A percentile compares a stretch with the other conserved stretches of the same genome.
Evolutionary conservation across 768 basidiomycete species (phyloP).

Genomic region (Auricularia auricula-judae): DNA sequence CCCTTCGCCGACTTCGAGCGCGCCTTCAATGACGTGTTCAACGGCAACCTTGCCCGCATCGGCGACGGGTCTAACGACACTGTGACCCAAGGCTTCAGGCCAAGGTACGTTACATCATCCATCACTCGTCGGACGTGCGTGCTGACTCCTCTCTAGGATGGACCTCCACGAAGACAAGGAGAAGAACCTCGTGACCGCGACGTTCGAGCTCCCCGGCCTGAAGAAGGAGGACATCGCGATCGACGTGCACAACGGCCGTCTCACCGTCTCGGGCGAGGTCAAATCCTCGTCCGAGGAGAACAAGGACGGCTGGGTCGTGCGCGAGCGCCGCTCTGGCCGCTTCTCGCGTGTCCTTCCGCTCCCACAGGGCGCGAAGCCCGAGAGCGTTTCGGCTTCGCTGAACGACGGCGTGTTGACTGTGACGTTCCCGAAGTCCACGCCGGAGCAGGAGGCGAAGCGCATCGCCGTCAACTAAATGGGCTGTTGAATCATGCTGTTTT

Average conservation of each 20-base stretch:
- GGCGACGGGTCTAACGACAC: neutral
- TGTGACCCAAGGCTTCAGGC: slow-evolving; percentile 6
- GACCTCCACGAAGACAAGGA: slow-evolving; percentile 36
- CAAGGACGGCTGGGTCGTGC: slow-evolving; percentile 29
- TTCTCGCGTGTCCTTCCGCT: slow-evolving; percentile 40
- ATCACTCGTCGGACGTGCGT: too few species aligned
- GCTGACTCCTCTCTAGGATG: slow-evolving; percentile 14
- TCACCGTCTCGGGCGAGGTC: slow-evolving; percentile 33
- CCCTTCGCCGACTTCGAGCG: slow-evolving; percentile 30
- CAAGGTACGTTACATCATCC: slow-evolving; percentile 13
- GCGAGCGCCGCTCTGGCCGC: slow-evolving; percentile 37
- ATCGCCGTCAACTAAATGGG: neutral
- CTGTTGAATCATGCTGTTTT: too few species aligned
- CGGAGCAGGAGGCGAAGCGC: slow-evolving; percentile 12
- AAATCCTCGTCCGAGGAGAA: slow-evolving; percentile 17
- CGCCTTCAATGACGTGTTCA: slow-evolving; percentile 29
- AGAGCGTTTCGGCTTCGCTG: slow-evolving; percentile 33
- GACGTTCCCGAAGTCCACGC: slow-evolving; percentile 38
- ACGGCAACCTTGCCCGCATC: slow-evolving; percentile 8
- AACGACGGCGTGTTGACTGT: slow-evolving; percentile 42
- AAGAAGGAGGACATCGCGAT: slow-evolving; percentile 37
- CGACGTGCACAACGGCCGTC: slow-evolving; percentile 13
- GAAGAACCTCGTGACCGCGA: slow-evolving; percentile 33
- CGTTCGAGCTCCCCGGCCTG: slow-evolving; percentile 47
- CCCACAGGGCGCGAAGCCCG: slow-evolving; percentile 34